Evolutionary conservation across 257 asterid genomes (phyloP).

Genomic region (Rehmannia glutinosa): DNA sequence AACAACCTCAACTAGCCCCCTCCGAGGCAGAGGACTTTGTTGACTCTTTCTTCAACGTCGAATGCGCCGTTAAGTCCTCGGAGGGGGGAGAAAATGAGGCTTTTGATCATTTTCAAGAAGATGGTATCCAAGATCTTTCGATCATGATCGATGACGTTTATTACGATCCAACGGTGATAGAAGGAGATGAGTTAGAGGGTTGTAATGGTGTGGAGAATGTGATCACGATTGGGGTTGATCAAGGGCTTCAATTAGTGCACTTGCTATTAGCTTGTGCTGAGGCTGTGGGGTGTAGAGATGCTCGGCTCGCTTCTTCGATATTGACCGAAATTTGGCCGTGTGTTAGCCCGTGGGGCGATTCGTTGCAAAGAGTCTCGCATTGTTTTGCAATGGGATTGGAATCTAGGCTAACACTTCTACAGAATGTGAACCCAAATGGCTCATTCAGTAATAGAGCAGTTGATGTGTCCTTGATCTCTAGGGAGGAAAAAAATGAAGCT

Average conservation of each 20-base stretch:
- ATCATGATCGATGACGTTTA: conserved; percentile 5
- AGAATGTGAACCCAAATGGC: conserved; percentile 34
- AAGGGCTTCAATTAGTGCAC: conserved; percentile 63
- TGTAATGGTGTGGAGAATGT: too few species aligned
- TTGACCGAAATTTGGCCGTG: conserved; percentile 42
- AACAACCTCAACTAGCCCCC: conserved; percentile 17
- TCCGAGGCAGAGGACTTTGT: conserved; percentile 40
- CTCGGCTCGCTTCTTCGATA: conserved; percentile 38
- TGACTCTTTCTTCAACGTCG: conserved; percentile 47
- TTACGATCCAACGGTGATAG: too few species aligned
- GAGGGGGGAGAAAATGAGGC: too few species aligned
- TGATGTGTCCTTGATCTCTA: conserved; percentile 16
- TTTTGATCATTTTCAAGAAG: conserved; percentile 13
- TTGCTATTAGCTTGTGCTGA: conserved; percentile 56
- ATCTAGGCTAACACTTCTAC: conserved; percentile 32
- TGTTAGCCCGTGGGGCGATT: conserved; percentile 44
- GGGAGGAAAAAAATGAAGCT: conserved; percentile 36
- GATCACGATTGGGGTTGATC: too few species aligned
- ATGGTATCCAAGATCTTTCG: conserved; percentile 12
- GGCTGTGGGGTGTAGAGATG: conserved; percentile 61
- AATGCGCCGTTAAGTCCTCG: conserved; percentile 35
- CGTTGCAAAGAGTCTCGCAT: conserved; percentile 48
- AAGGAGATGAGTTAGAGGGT: too few species aligned
- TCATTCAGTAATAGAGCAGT: conserved; percentile 11
- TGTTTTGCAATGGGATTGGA: conserved; percentile 49